Percentiles rank a stretch among this genome's conserved stretches.
phyloP scores from a whole-genome alignment of 768 basidiomycete genomes.

The Suillus cothurnatus region DNA sequence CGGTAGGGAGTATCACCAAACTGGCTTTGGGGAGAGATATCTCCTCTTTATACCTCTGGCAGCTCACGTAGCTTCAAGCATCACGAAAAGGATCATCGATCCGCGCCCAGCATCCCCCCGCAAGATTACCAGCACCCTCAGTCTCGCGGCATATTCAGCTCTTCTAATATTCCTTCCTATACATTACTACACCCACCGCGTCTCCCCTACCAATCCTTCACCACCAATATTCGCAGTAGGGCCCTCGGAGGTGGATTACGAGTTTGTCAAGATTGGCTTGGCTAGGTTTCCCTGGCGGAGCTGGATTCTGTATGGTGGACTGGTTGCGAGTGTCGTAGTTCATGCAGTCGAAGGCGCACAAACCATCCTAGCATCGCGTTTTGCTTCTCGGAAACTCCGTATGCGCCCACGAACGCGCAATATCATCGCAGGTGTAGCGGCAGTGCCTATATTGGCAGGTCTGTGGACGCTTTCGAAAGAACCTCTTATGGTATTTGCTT shows the following conservation, averaged over 20 bases:
- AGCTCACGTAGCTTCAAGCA: slow-evolving; percentile 60
- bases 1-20: slow-evolving; percentile 87
- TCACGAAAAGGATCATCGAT: slow-evolving; percentile 59
- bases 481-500: slow-evolving; percentile 56
- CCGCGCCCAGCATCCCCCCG: slow-evolving; percentile 34
- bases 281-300: slow-evolving; percentile 61
- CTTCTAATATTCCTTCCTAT: slow-evolving; percentile 62
- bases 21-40: slow-evolving; percentile 62
- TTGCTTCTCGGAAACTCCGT: slow-evolving; percentile 28
- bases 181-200: slow-evolving; percentile 71
- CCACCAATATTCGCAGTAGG: slow-evolving; percentile 60
- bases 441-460: slow-evolving; percentile 58
- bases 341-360: slow-evolving; percentile 66
- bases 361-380: slow-evolving; percentile 54
- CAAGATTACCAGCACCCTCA: slow-evolving; percentile 46
- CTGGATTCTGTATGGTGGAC: slow-evolving; percentile 62
- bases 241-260: slow-evolving; percentile 79
- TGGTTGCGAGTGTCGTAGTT: slow-evolving; percentile 55
- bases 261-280: slow-evolving; percentile 78
- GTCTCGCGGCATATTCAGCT: slow-evolving; percentile 63
- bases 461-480: slow-evolving; percentile 56
- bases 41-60: slow-evolving; percentile 70
- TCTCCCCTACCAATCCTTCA: slow-evolving; percentile 47
- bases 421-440: slow-evolving; percentile 37
- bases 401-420: slow-evolving; percentile 25